A percentile compares a stretch with the other conserved stretches of the same genome.
These are phyloP conservation scores for Gracilariopsis chorda DNA, from an alignment of 23 red algal species.

Conservation along the genomic window DNA sequence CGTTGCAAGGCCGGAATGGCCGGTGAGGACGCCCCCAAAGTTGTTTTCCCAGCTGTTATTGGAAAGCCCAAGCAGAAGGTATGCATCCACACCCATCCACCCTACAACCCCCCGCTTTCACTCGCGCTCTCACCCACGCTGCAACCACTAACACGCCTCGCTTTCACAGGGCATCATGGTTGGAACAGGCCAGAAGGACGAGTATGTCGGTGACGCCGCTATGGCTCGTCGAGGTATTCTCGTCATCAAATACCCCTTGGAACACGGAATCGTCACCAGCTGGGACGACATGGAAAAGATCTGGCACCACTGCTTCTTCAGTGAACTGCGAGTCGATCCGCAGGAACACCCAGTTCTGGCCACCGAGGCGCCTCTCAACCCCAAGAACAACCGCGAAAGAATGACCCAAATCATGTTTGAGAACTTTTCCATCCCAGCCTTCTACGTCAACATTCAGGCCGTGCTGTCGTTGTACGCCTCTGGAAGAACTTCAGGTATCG, in stretches of 20 bases:
- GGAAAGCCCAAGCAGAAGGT: constrained; percentile 87
- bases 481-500: constrained; percentile 93
- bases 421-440: constrained; percentile 93
- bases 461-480: constrained; percentile 98
- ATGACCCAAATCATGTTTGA: constrained; percentile 99
- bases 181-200: constrained; percentile 94
- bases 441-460: constrained; percentile 99
- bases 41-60: constrained; percentile 95
- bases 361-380: constrained; percentile 97
- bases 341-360: constrained; percentile 93
- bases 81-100: background rate
- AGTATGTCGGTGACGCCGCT: constrained; percentile 97
- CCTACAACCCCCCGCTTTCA: background rate
- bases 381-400: constrained; percentile 89
- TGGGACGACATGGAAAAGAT: constrained; percentile 99
- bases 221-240: constrained; percentile 95
- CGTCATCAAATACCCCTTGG: constrained; percentile 97
- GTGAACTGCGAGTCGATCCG: constrained; percentile 93
- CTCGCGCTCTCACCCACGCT: background rate
- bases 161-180: constrained; percentile 87
- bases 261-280: constrained; percentile 99
- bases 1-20: constrained; percentile 94
- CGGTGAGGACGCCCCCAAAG: constrained; percentile 96
- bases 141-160: background rate
- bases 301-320: constrained; percentile 97